phyloP scores from a whole-genome alignment of 371 early-diverging fungal species.

The Mortierella sp. region DNA sequence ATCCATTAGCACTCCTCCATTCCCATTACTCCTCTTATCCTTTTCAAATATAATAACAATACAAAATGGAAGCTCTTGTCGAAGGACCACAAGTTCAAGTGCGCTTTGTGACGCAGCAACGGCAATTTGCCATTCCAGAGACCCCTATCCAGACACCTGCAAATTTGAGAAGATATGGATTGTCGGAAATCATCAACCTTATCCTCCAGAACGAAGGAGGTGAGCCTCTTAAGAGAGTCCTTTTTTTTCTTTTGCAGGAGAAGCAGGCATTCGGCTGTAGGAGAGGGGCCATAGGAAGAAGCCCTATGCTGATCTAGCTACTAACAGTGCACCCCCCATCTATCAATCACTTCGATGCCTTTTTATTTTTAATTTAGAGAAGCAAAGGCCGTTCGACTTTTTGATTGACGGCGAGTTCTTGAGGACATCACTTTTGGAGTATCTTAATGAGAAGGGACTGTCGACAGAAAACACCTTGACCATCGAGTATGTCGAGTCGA shows the following conservation, averaged over 20 bases:
- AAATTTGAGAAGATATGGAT: conserved; percentile 82
- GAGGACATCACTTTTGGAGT: conserved; percentile 77
- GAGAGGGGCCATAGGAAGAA: conserved; percentile 25
- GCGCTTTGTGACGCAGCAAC: conserved; percentile 81
- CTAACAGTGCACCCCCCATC: no score
- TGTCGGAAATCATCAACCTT: conserved; percentile 91
- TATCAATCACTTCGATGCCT: neutral
- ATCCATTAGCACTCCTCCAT: conserved; percentile 12
- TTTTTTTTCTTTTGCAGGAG: neutral
- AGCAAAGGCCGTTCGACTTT: conserved; percentile 91
- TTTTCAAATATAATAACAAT: conserved; percentile 5
- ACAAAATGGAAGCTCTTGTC: conserved; percentile 45
- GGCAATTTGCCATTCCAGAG: conserved; percentile 79
- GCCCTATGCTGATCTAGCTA: no score
- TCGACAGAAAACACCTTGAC: conserved; percentile 90
- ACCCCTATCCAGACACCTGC: conserved; percentile 89
- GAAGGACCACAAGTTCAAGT: conserved; percentile 83
- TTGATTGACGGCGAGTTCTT: conserved; percentile 90
- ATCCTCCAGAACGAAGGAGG: conserved; percentile 55
- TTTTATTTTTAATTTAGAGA: conserved; percentile 65
- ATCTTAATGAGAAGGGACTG: conserved; percentile 72
- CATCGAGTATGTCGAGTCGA: conserved; percentile 92
- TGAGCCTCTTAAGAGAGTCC: conserved; percentile 8
- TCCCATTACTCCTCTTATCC: conserved; percentile 2
- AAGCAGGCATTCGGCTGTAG: neutral